These are phyloP conservation scores for Scheffersomyces amazonensis DNA, from an alignment of 805 yeast species.

Conservation along the genomic window DNA sequence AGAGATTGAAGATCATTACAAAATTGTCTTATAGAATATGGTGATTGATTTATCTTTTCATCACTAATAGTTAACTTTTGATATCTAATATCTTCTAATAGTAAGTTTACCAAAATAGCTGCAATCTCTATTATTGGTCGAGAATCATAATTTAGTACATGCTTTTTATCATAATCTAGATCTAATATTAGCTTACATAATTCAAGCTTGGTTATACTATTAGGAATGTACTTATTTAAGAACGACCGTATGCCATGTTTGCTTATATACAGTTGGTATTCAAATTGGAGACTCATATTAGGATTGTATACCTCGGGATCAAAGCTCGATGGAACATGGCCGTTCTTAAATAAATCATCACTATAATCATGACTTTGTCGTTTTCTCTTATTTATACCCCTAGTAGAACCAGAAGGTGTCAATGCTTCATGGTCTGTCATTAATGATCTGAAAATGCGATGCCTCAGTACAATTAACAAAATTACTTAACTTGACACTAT, in stretches of 20 bases:
- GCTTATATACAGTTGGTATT: conserved; percentile 10
- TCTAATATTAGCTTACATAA: conserved; percentile 12
- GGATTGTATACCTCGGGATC: neutral
- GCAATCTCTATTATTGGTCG: conserved; percentile 7
- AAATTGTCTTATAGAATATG: conserved; percentile 11
- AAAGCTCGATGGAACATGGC: neutral
- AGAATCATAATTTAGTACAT: conserved; percentile 4
- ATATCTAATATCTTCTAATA: conserved; percentile 10
- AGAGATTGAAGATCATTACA: conserved; percentile 12
- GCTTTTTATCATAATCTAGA: conserved; percentile 13
- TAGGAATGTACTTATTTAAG: conserved; percentile 11
- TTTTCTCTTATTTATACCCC: neutral
- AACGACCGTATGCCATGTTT: conserved; percentile 12
- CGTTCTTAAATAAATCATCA: neutral
- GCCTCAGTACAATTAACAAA: too few relatives aligned
- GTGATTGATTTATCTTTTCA: neutral
- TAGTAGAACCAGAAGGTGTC: neutral
- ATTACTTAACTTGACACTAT: too few relatives aligned
- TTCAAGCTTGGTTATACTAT: conserved; percentile 10
- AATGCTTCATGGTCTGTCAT: too few relatives aligned
- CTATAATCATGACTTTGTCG: neutral
- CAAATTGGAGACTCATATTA: too few relatives aligned
- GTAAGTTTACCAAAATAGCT: conserved; percentile 6
- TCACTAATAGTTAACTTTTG: neutral
- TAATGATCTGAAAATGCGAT: too few relatives aligned